phyloP scores from a whole-genome alignment of 306 rosid species.

The Vigna reflexopilosa region DNA sequence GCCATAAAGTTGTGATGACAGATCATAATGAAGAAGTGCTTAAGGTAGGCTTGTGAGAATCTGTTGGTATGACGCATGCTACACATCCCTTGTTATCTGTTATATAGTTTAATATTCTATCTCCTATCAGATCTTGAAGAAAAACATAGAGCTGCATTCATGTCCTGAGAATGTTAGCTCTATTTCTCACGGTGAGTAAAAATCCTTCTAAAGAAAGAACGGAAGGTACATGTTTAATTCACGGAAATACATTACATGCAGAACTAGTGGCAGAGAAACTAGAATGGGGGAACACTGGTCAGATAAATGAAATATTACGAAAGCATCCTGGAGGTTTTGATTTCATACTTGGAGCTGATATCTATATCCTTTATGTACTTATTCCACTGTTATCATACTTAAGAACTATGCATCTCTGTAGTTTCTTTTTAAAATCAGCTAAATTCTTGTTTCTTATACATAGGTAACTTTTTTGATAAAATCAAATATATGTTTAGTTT shows the following conservation, averaged over 20 bases:
- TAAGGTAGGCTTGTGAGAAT: slow-evolving; percentile 65
- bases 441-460: neutral
- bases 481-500: too few species aligned
- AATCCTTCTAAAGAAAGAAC: slow-evolving; percentile 32
- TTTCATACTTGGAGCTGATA: slow-evolving; percentile 93
- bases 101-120: slow-evolving; percentile 37
- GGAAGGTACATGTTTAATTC: slow-evolving; percentile 27
- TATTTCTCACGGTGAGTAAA: slow-evolving; percentile 62
- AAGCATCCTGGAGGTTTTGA: slow-evolving; percentile 75
- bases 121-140: slow-evolving; percentile 76
- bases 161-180: slow-evolving; percentile 57
- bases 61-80: slow-evolving; percentile 39
- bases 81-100: slow-evolving; percentile 35
- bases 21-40: slow-evolving; percentile 95
- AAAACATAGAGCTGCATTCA: slow-evolving; percentile 83
- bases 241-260: slow-evolving; percentile 48
- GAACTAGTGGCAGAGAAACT: slow-evolving; percentile 77
- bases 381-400: slow-evolving; percentile 29
- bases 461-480: too few species aligned
- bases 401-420: slow-evolving; percentile 13
- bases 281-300: slow-evolving; percentile 89
- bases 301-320: slow-evolving; percentile 64
- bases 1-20: slow-evolving; percentile 76
- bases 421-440: slow-evolving; percentile 21
- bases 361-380: slow-evolving; percentile 69